Evolutionary conservation across 2,329 filamentous ascomycete species (phyloP), one percentile per base, ranked within the genome.

Genomic region (Exophiala oligosperma): DNA sequence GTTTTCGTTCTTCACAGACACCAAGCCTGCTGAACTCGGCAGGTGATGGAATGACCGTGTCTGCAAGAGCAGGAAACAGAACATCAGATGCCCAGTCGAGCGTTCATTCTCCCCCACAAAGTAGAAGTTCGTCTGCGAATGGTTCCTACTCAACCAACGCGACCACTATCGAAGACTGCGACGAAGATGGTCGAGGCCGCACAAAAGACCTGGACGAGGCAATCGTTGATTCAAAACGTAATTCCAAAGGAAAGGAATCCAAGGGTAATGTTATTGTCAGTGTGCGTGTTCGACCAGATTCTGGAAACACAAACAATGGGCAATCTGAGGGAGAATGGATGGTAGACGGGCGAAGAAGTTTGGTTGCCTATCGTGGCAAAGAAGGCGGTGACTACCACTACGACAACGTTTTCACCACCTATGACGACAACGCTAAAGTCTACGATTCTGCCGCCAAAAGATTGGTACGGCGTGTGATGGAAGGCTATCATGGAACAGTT

Each of bases 201-300:
- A 52, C 69, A 21, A 73, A 72, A 57, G 73, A 71, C 55, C 63
- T 52, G 17, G 65, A 66, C 8, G 58, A 61, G n/a, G 48, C 54
- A 40, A 21, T 66, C 21, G 67, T 69, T 49, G 66, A 69, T 46
- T 64, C 70, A 54, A 72, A 72, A 49, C 66, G 71, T 3, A 66
- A 64, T 54, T 75, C 72, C 24, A 71, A 71, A 49, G 66, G 70
- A 23, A 86, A 84, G 67, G 92, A 97, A 68, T 84, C 82, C 55
- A 97, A 96, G 73, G 94, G 94, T 52, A 99, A 99, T 70, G 93
- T 99, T 12, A 76, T 97, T 61, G 93, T 99, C 66, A 97, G 94
- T 71, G 92, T 99, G 38, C 85, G 94, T 70, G 92, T 97, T 43
- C 85, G 94, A 32, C 94, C 94, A 29, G 92, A 97, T 75, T 81